Evolutionary conservation across 139 green algal species (phyloP), one percentile per base, ranked within the genome.

Genomic region (Chlamydomonas sphaeroides): DNA sequence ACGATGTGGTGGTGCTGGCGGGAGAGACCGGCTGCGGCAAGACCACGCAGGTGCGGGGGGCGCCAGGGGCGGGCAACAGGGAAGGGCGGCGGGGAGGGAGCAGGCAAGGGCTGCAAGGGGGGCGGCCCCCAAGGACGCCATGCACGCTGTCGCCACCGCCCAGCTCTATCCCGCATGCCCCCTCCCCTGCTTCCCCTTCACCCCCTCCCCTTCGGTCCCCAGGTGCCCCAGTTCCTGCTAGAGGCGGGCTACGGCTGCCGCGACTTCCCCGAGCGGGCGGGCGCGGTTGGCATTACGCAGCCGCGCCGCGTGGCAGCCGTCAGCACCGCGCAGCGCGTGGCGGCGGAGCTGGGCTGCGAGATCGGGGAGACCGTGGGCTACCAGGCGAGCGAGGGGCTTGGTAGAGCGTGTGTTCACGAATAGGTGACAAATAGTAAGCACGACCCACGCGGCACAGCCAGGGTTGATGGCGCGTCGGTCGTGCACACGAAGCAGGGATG

Each of bases 141-240:
- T n/a, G n/a, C n/a, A n/a, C n/a, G n/a, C n/a, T n/a, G n/a, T n/a
- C n/a, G n/a, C n/a, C n/a, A n/a, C n/a, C n/a, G n/a, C n/a, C n/a
- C n/a, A n/a, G n/a, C n/a, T n/a, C n/a, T n/a, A n/a, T n/a, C n/a
- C n/a, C n/a, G n/a, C n/a, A n/a, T n/a, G n/a, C n/a, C n/a, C 45
- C 45, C 45, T 14, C 45, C 45, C 14, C 11, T 53, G 11, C 45
- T 14, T 53, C 45, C 20, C 51, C 51, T 17, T 61, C 51, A 10
- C 51, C 17, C 20, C 51, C 20, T 38, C n/a, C 30, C 6, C 61
- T 7, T 23, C 26, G 21, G 4, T 36, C n/a, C n/a, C n/a, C 93
- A 98, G 92, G 93, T 98, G 28, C 96, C 96, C 5, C 96, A 99
- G 70, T 99, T 99, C 83, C 88, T 99, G 65, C 92, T 94, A 63